Percentiles rank a stretch among this genome's conserved stretches.
Conservation (phyloP, 768 basidiomycete species). For the Boletus tylopilopsis region DNA sequence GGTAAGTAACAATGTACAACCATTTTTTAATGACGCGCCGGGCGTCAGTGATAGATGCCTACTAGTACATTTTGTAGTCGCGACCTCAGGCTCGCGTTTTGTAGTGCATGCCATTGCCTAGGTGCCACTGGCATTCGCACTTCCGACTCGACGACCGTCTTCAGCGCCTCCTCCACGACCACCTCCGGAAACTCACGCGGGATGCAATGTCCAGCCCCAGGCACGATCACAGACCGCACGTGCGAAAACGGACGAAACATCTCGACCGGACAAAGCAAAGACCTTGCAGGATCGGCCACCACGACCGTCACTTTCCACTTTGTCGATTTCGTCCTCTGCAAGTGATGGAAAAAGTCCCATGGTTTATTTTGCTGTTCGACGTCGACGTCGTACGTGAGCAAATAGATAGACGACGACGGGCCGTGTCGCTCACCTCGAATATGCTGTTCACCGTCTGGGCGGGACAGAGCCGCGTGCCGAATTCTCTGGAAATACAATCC, state of each 20-base stretch:
- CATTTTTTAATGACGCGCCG: too few relatives aligned
- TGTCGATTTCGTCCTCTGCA: background rate
- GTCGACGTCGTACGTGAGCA: too few relatives aligned
- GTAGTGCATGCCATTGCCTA: too few relatives aligned
- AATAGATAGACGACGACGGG: too few relatives aligned
- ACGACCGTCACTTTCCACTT: slow-evolving; percentile 16
- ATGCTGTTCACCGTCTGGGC: background rate
- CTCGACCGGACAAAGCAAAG: slow-evolving; percentile 1
- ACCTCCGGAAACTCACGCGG: slow-evolving; percentile 20
- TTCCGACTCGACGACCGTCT: slow-evolving; percentile 11
- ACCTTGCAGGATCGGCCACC: slow-evolving; percentile 16
- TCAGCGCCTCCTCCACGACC: slow-evolving; percentile 18
- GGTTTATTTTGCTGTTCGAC: slow-evolving; percentile 15
- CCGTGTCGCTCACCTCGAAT: background rate
- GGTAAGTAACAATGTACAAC: too few relatives aligned
- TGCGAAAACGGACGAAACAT: too few relatives aligned
- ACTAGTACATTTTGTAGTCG: too few relatives aligned
- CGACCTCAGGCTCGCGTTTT: too few relatives aligned
- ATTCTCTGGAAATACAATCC: too few relatives aligned
- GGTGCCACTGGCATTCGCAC: too few relatives aligned
- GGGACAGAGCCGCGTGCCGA: too few relatives aligned
- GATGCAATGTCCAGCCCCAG: slow-evolving; percentile 22
- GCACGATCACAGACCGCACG: slow-evolving; percentile 8
- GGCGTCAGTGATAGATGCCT: too few relatives aligned
- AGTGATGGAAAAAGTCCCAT: slow-evolving; percentile 15